Base-by-base conservation (phyloP, 805 yeast species). In the Sugiyamaella marilandica region DNA sequence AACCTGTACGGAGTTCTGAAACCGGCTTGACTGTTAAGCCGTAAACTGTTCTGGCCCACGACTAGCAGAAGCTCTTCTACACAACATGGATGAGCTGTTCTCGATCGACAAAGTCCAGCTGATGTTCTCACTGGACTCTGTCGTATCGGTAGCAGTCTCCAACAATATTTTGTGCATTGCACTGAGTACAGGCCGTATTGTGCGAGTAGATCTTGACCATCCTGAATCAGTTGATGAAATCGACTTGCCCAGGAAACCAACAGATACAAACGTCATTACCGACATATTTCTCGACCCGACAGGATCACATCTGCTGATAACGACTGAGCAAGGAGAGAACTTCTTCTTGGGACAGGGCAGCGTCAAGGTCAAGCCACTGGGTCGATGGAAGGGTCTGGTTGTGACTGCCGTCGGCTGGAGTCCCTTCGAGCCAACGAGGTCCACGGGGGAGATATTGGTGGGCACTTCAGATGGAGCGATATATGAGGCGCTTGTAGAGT, bases 201-300 rank as follows among this genome's bases (percentile, higher is more conserved):
- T 79, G 57, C 68, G 85, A n/a, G 84, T 87, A 32, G 82, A 85
- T 59, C 68, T 86, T 56, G 82, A 80, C 48, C 74, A 74, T 47
- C 94, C 94, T 1, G 80, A 84, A 34, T 73, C 72, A 7, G 83
- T 86, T 4, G 75, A 73, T 41, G 68, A 71, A 37, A 59, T 70
- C 16, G 69, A 65, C 51, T 41, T 66, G 18, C 67, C 71, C 45
- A 58, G 60, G 45, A 62, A 63, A 29, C 51, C 59, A 18, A 56
- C 61, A 32, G 65, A 65, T 5, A 58, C 61, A 1, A 70, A 65
- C 24, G 51, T 48, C 34, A 66, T 74, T 16, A 64, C 62, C 19
- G 59, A 65, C 36, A 66, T 80, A 1, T 82, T 69, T 60, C 65
- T 77, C 44, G 85, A 81, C 61, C 75, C 77, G 0, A 62, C 75